Evolutionary conservation across 2,329 filamentous ascomycete genomes (phyloP), one percentile per base, ranked within the genome.

Genomic region (Aureobasidium subglaciale): DNA sequence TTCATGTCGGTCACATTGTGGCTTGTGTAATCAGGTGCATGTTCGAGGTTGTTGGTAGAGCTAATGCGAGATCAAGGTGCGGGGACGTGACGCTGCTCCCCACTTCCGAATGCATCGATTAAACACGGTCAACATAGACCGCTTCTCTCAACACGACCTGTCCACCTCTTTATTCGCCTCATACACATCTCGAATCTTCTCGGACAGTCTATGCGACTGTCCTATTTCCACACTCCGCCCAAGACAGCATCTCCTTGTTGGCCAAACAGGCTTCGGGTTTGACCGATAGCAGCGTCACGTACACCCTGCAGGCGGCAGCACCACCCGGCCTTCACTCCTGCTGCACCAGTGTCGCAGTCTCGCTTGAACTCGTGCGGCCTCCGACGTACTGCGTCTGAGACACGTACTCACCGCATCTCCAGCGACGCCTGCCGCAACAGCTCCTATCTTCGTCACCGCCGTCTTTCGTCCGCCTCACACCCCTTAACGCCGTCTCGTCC

Each of bases 151-250:
- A 48, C 30, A 16, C 22, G 15, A 29, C 46, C 48, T 8, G 24
- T 13, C 40, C 13, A 5, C 34, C 48, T 40, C 35, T 50, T 50
- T 50, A 34, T 50, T 38, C 24, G 34, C 11, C 24, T 32, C 16
- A 34, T 50, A 37, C 27, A 52, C 35, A 25, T 30, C 37, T 41
- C n/a, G 25, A 11, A 52, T 41, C 34, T 16, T 34, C 27, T 54
- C 50, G 38, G 25, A 43, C 50, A 54, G 38, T 43, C 50, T 54
- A 11, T n/a, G 50, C 50, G 50, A 54, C 50, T 54, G 50, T 42
- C 24, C 37, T 20, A 8, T 32, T 5, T 24, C 48, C 7, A 18
- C 13, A 22, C 7, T 30, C 10, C 27, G 5, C 15, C 22, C 48
- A 35, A 35, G 16, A 37, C 27, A 41, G 35, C 5, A 27, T 24